Evolutionary conservation across 805 yeast species (phyloP).

Genomic region (Kluyveromyces wickerhamii): DNA sequence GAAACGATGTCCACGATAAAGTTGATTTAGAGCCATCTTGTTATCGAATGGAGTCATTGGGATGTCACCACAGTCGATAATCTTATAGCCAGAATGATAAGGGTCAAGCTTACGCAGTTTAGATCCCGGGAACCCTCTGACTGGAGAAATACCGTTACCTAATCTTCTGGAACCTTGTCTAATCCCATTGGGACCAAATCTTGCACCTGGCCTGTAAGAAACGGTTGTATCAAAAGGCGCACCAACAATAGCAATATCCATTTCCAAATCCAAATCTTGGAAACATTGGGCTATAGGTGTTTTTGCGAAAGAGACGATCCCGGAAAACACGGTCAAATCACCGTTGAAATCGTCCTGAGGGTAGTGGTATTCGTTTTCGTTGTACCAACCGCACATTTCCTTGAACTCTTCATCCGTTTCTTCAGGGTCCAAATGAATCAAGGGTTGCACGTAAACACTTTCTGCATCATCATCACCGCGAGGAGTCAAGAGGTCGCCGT

Average conservation of each 20-base stretch:
- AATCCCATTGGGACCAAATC: constrained; percentile 51
- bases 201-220: constrained; percentile 48
- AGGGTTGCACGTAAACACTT: background rate
- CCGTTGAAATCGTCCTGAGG: constrained; percentile 11
- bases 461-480: constrained; percentile 5
- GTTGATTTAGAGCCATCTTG: constrained; percentile 46
- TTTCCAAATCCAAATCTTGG: constrained; percentile 6
- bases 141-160: constrained; percentile 36
- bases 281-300: constrained; percentile 13
- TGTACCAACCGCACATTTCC: constrained; percentile 13
- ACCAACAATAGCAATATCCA: constrained; percentile 49
- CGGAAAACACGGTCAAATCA: constrained; percentile 10
- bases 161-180: constrained; percentile 41
- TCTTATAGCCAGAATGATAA: constrained; percentile 33
- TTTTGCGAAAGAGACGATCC: constrained; percentile 14
- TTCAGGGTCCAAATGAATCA: constrained; percentile 1
- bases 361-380: constrained; percentile 7
- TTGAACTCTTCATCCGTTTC: constrained; percentile 11
- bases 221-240: constrained; percentile 55
- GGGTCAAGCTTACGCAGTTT: constrained; percentile 36
- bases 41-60: constrained; percentile 57
- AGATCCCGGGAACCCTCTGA: constrained; percentile 32
- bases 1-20: constrained; percentile 45
- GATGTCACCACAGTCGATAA: constrained; percentile 54
- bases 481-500: constrained; percentile 8